phyloP scores from a whole-genome alignment of 2,329 filamentous ascomycete species.

The Phaeosphaeria sp. region DNA sequence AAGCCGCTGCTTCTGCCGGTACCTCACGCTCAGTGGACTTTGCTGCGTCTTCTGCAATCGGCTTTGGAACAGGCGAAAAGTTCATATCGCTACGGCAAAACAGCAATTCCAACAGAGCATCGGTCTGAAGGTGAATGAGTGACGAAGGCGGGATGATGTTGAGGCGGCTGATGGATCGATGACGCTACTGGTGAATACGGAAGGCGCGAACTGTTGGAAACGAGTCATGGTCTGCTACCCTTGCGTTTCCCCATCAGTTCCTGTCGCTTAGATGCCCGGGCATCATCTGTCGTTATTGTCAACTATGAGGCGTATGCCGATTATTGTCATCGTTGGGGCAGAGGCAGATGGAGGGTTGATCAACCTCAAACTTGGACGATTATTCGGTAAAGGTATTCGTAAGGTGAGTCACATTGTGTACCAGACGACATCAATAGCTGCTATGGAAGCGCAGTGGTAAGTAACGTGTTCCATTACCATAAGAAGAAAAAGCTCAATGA shows the following conservation, averaged over 20 bases:
- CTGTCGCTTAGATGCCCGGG: not conserved
- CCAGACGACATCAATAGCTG: not conserved
- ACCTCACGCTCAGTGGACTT: conserved; percentile 16
- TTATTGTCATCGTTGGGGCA: too few species aligned
- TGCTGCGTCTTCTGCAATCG: conserved; percentile 24
- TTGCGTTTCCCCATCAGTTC: not conserved
- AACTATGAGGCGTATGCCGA: too few species aligned
- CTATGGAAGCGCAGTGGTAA: not conserved
- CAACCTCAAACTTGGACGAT: too few species aligned
- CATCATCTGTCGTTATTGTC: not conserved
- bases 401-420: not conserved
- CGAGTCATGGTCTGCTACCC: not conserved
- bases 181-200: conserved; percentile 26
- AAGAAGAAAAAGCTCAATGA: not conserved
- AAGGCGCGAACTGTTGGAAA: conserved; percentile 24
- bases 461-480: not conserved
- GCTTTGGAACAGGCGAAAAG: conserved; percentile 21
- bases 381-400: too few species aligned
- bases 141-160: conserved; percentile 13
- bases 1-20: conserved; percentile 12
- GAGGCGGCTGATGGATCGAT: conserved; percentile 11
- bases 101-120: not conserved
- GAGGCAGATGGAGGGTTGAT: too few species aligned
- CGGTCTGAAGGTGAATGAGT: conserved; percentile 1
- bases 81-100: conserved; percentile 35